Percentiles rank a stretch among this genome's conserved stretches.
phyloP scores from a whole-genome alignment of 495 filamentous ascomycete species.

The Xylaria grammica region DNA sequence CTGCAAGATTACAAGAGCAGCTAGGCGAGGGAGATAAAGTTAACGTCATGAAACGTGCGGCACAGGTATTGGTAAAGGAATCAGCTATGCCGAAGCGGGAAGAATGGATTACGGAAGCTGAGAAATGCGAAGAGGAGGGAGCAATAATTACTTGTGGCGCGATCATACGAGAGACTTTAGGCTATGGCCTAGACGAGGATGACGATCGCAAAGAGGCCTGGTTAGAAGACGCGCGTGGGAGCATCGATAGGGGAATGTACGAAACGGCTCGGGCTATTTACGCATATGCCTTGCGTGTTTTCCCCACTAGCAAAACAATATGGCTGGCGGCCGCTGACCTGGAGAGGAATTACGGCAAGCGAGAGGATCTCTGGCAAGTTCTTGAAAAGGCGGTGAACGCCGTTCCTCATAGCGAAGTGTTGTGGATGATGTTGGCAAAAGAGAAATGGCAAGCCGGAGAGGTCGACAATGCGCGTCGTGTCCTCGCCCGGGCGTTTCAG shows the following conservation, averaged over 20 bases:
- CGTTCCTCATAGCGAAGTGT: slow-evolving; percentile 83
- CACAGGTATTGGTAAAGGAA: slow-evolving; percentile 86
- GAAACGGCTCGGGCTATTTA: slow-evolving; percentile 93
- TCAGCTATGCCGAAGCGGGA: slow-evolving; percentile 96
- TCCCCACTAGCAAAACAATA: slow-evolving; percentile 77
- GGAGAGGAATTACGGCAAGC: slow-evolving; percentile 86
- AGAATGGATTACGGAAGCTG: slow-evolving; percentile 94
- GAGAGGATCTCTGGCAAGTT: slow-evolving; percentile 79
- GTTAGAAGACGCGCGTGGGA: slow-evolving; percentile 87
- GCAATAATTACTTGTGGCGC: slow-evolving; percentile 82
- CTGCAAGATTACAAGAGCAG: slow-evolving; percentile 89
- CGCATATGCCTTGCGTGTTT: slow-evolving; percentile 86
- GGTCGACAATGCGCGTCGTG: slow-evolving; percentile 79
- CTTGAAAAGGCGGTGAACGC: slow-evolving; percentile 94
- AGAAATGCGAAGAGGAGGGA: slow-evolving; percentile 92
- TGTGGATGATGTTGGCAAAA: slow-evolving; percentile 95
- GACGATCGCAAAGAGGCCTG: slow-evolving; percentile 94
- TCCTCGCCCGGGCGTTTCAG: slow-evolving; percentile 85
- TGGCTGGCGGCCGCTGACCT: slow-evolving; percentile 92
- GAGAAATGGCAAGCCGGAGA: slow-evolving; percentile 90
- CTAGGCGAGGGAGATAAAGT: slow-evolving; percentile 72
- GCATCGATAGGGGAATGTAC: slow-evolving; percentile 77
- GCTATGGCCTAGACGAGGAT: slow-evolving; percentile 93
- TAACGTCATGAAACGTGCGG: slow-evolving; percentile 92
- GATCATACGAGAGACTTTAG: slow-evolving; percentile 91